phyloP scores from a whole-genome alignment of 345 rosid genomes.

The Euphorbia peplus region DNA sequence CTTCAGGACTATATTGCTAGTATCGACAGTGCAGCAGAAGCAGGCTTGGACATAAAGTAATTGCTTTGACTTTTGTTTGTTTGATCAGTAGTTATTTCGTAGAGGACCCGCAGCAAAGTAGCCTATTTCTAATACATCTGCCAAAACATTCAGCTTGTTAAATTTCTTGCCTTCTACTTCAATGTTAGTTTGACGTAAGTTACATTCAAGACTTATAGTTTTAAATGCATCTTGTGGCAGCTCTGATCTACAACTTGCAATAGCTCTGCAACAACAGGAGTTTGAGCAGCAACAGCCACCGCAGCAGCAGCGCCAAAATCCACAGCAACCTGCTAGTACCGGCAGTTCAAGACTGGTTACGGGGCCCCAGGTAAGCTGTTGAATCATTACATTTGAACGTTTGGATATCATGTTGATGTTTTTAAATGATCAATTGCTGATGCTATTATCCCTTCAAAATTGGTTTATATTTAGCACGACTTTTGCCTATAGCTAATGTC shows the following conservation, averaged over 20 bases:
- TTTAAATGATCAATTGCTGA: neutral
- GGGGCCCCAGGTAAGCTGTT: slow-evolving; percentile 72
- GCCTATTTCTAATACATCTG: neutral
- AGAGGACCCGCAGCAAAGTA: neutral
- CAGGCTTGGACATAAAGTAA: slow-evolving; percentile 71
- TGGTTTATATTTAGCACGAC: neutral
- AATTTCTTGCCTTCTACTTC: neutral
- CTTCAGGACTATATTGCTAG: slow-evolving; percentile 89
- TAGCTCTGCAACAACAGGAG: slow-evolving; percentile 97
- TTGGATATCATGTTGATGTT: neutral
- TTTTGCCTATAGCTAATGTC: neutral
- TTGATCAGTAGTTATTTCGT: slow-evolving; percentile 8
- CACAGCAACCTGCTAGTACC: slow-evolving; percentile 47
- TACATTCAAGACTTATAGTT: slow-evolving; percentile 1
- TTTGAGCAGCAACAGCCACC: slow-evolving; percentile 70
- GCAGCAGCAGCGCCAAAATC: slow-evolving; percentile 51
- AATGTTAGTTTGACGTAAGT: neutral
- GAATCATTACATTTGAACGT: neutral
- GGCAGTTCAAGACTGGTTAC: slow-evolving; percentile 65
- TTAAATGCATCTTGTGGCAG: slow-evolving; percentile 40
- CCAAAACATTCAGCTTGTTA: neutral
- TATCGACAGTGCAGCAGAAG: slow-evolving; percentile 58
- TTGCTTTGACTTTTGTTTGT: slow-evolving; percentile 19
- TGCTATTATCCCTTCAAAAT: neutral
- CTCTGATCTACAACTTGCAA: slow-evolving; percentile 91